Base-by-base conservation (phyloP, 2,329 filamentous ascomycete species). In the Madurella mycetomatis region DNA sequence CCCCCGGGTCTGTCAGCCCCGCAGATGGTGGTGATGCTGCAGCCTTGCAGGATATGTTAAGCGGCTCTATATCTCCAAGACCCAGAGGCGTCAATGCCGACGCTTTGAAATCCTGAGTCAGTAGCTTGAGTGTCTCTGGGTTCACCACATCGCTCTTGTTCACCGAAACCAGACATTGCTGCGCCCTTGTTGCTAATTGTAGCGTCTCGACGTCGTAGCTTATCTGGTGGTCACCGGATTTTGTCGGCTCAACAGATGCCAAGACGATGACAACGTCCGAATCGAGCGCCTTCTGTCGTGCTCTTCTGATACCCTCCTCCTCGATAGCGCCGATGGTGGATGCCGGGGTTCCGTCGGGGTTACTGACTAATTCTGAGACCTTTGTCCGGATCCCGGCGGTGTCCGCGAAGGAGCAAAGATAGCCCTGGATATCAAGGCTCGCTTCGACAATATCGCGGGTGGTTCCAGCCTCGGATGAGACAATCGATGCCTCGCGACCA, bases 391-490 rank as follows among this genome's bases (percentile, higher is more conserved):
- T 83, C 1, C 94, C 94, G 17, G 94, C 94, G 64, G 94, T 97
- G 72, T 99, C 94, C 15, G 92, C 92, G 66, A 99, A 86, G n/a
- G 88, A 89, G 70, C 92, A 95, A 47, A 95, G 83, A 73, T 88
- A 99, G 0, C 94, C 94, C 0, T 86, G 84, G 46, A 99, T 78
- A 71, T 99, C 94, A 25, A 99, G 79, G 30, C 87, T 87, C 0
- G 94, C 88, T 73, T 99, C 94, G 11, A 99, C 86, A 49, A 99
- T 86, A 72, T 99, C 94, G 56, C 94, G 77, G 7, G 94, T 99
- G 0, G 94, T 99, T 0, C 94, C 94, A 40, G 91, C 91, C 72
- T 97, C 92, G 1, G 84, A 80, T 43, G 91, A 96, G 8, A 99
- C 94, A 64, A 99, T 99, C 3, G 92, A 95, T 2, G 94, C 94